Evolutionary conservation across 2,329 filamentous ascomycete species (phyloP).

Genomic region (Conoideocrella luteorostrata): DNA sequence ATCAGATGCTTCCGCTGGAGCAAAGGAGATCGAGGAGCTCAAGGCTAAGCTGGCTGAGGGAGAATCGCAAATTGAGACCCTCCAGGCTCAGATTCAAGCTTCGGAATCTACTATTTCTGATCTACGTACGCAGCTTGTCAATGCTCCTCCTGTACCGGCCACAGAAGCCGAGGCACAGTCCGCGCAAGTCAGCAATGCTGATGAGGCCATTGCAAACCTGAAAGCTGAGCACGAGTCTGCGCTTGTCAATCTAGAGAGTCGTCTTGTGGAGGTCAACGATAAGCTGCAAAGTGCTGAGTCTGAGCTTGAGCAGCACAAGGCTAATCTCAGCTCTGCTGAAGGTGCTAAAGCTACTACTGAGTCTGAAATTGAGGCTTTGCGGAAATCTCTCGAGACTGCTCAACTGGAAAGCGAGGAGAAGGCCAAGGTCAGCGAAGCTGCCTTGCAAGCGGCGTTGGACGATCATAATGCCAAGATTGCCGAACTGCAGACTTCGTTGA

Average conservation of each 20-base stretch:
- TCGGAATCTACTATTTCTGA: conserved; percentile 51
- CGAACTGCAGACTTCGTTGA: conserved; percentile 41
- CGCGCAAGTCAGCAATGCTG: conserved; percentile 30
- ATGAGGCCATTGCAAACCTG: conserved; percentile 37
- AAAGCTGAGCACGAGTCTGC: conserved; percentile 45
- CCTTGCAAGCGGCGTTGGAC: conserved; percentile 32
- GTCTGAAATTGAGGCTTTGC: conserved; percentile 40
- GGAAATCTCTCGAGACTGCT: conserved; percentile 41
- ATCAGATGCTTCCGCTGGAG: conserved; percentile 33
- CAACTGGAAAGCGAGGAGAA: conserved; percentile 28
- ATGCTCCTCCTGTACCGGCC: conserved; percentile 29
- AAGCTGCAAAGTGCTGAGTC: conserved; percentile 46
- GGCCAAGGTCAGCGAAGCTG: conserved; percentile 24
- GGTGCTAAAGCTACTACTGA: conserved; percentile 43
- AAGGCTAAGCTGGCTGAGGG: conserved; percentile 53
- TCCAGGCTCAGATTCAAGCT: conserved; percentile 49
- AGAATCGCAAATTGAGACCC: conserved; percentile 49
- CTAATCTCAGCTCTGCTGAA: conserved; percentile 41
- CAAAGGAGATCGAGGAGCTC: conserved; percentile 54
- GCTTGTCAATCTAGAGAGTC: conserved; percentile 38
- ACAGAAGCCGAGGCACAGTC: conserved; percentile 34
- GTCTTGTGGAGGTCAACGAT: conserved; percentile 42
- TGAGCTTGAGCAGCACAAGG: conserved; percentile 44
- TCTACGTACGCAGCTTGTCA: conserved; percentile 45
- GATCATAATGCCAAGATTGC: conserved; percentile 45